Evolutionary conservation across 768 basidiomycete genomes (phyloP).

Genomic region (Lentinula aciculospora): DNA sequence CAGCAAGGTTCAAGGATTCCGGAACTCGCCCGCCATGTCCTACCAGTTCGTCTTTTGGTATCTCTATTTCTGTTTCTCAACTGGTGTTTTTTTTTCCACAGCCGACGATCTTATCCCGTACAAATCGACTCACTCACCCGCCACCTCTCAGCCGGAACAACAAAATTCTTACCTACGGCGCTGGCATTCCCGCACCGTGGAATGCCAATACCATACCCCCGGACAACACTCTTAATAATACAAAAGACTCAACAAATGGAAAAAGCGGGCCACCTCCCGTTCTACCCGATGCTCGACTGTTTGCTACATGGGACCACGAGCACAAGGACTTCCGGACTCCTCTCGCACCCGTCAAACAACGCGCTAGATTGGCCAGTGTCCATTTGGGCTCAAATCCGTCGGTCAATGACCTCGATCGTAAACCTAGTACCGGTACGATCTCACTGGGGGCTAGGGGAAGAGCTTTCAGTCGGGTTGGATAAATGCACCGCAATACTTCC

Average conservation of each 20-base stretch:
- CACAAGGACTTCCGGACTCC: slow-evolving; percentile 40
- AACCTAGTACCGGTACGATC: slow-evolving; percentile 5
- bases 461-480: not conserved
- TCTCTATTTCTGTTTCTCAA: slow-evolving; percentile 4
- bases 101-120: slow-evolving; percentile 52
- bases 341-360: slow-evolving; percentile 11
- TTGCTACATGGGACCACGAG: slow-evolving; percentile 55
- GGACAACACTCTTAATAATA: slow-evolving; percentile 8
- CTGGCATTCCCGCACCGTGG: slow-evolving; percentile 47
- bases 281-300: slow-evolving; percentile 48
- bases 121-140: slow-evolving; percentile 61
- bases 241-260: slow-evolving; percentile 21
- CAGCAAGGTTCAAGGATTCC: slow-evolving; percentile 63
- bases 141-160: slow-evolving; percentile 51
- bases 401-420: not conserved
- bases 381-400: not conserved
- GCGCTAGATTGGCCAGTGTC: slow-evolving; percentile 6
- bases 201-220: slow-evolving; percentile 34
- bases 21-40: slow-evolving; percentile 57
- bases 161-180: slow-evolving; percentile 42
- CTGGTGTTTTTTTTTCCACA: slow-evolving; percentile 17
- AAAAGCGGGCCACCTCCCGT: slow-evolving; percentile 21
- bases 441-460: not conserved
- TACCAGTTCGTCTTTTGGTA: slow-evolving; percentile 47
- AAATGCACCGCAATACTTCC: not conserved